Conservation (phyloP, 192 early-diverging fungal genomes). For the Anaeromyces robustus region DNA sequence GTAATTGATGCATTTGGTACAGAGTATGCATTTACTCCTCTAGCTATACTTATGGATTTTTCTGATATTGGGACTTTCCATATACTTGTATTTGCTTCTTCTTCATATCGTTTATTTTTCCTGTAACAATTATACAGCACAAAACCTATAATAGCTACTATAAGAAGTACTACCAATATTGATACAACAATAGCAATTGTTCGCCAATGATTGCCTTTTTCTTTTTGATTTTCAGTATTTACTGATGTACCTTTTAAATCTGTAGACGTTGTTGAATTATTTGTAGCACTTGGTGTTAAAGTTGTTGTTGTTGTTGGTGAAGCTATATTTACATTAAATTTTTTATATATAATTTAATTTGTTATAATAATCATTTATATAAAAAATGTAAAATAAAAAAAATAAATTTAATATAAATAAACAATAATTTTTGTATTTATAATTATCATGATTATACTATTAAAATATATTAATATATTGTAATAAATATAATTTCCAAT, state of each 20-base stretch:
- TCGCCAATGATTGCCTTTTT: not conserved
- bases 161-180: not conserved
- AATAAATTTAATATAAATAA: too few species aligned
- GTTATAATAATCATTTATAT: too few species aligned
- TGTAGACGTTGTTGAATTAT: too few species aligned
- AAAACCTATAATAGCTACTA: not conserved
- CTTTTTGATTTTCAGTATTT: not conserved
- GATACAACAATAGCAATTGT: not conserved
- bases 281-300: not conserved
- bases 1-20: not conserved
- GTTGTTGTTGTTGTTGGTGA: not conserved
- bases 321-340: too few species aligned
- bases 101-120: not conserved
- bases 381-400: too few species aligned
- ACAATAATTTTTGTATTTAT: too few species aligned
- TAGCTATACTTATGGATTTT: not conserved
- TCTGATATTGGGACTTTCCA: not conserved
- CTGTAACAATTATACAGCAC: not conserved
- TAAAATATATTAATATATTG: too few species aligned
- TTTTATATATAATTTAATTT: too few species aligned
- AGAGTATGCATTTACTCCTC: not conserved
- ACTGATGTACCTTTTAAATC: not conserved
- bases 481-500: too few species aligned
- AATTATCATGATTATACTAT: too few species aligned
- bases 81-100: not conserved